Percentiles rank a stretch among this genome's conserved stretches.
Conservation (phyloP, 1,284 basidiomycete genomes). For the Phellopilus nigrolimitatus region DNA sequence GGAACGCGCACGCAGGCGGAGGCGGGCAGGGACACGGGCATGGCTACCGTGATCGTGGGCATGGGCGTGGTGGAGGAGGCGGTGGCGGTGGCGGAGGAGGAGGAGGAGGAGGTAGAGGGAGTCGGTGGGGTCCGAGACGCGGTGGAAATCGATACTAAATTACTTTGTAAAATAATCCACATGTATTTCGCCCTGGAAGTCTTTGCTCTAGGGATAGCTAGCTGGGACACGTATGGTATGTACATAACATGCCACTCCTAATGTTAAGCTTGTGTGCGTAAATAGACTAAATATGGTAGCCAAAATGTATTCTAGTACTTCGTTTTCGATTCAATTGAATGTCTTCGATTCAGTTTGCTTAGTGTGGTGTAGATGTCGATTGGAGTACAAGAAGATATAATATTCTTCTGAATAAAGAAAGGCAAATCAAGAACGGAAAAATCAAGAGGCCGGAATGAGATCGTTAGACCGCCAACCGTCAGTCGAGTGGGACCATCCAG, state of each 20-base stretch:
- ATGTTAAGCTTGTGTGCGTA: no score
- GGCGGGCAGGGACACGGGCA: slow-evolving; percentile 5
- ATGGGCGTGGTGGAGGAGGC: slow-evolving; percentile 29
- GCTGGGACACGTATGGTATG: no score
- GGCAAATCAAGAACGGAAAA: neutral
- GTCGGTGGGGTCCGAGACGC: slow-evolving; percentile 14
- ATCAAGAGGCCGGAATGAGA: neutral
- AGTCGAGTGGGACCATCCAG: slow-evolving; percentile 17
- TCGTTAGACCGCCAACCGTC: neutral
- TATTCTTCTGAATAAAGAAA: neutral
- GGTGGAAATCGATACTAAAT: slow-evolving; percentile 6
- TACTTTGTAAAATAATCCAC: neutral
- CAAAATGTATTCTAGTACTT: no score
- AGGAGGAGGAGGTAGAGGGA: slow-evolving; percentile 26
- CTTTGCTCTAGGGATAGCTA: no score
- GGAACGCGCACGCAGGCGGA: neutral
- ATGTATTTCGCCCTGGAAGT: no score
- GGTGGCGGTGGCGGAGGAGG: slow-evolving; percentile 23
- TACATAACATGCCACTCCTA: no score
- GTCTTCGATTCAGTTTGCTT: no score
- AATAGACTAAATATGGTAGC: no score
- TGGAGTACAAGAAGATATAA: no score
- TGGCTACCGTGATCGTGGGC: slow-evolving; percentile 17
- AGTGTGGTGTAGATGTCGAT: no score
- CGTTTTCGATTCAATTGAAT: no score